Percentiles rank a stretch among this genome's conserved stretches.
phyloP scores from a whole-genome alignment of 176 grass and related monocot genomes.

The Olyra latifolia region DNA sequence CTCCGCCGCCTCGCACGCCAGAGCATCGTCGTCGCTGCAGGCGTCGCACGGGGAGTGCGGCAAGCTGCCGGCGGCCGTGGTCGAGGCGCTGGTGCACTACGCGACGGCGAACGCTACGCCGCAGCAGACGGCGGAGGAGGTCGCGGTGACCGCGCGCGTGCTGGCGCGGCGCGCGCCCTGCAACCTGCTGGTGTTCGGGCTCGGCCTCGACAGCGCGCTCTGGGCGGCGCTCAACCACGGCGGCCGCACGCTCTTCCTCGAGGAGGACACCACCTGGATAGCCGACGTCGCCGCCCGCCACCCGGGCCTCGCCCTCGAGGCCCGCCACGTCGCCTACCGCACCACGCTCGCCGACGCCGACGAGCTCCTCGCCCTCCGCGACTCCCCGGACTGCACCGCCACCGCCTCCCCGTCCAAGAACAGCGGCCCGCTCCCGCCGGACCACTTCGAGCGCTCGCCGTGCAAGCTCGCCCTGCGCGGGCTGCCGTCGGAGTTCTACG shows the following conservation, averaged over 20 bases:
- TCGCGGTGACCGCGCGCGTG: conserved; percentile 37
- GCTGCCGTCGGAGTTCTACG: conserved; percentile 54
- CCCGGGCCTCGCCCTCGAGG: conserved; percentile 32
- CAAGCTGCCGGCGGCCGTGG: conserved; percentile 33
- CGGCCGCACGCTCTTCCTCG: conserved; percentile 73
- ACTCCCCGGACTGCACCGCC: conserved; percentile 29
- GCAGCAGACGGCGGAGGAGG: conserved; percentile 42
- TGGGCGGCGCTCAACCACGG: conserved; percentile 78
- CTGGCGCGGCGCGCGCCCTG: conserved; percentile 58
- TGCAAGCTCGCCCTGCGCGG: conserved; percentile 58
- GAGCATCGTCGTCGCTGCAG: not conserved
- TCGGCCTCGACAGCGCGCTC: conserved; percentile 55
- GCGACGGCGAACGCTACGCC: conserved; percentile 42
- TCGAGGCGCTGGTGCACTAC: conserved; percentile 56
- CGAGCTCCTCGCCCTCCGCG: conserved; percentile 36
- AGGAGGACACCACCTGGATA: conserved; percentile 48
- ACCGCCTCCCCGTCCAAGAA: not conserved
- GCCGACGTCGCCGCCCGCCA: conserved; percentile 22
- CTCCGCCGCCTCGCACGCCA: not conserved
- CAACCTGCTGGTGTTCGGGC: conserved; percentile 67
- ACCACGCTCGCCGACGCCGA: conserved; percentile 28
- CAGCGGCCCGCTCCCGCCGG: not conserved
- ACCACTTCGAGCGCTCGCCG: conserved; percentile 30
- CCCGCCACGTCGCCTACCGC: conserved; percentile 40
- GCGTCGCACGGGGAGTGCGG: not conserved